Base-by-base conservation (phyloP, 768 basidiomycete genomes). In the Termitomyces sp. region DNA sequence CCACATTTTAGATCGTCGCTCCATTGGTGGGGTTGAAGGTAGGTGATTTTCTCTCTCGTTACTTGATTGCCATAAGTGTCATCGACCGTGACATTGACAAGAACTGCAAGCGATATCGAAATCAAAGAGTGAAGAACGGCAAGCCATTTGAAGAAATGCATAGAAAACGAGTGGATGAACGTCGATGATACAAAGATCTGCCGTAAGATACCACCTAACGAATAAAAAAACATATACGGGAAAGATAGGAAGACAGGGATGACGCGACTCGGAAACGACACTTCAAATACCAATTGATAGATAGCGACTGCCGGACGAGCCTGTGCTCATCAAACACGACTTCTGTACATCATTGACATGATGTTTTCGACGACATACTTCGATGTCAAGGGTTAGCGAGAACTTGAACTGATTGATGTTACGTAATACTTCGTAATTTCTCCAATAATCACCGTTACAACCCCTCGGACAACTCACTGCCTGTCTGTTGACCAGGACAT, bases 71-170 rank as follows among this genome's bases (percentile, higher is more conserved):
- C 70, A 28, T 63, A 60, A 38, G 68, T 68, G 63, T 78, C 77
- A 68, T 80, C 77, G 38, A 80, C 70, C 5, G 77, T 78, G 32
- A 73, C 62, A 56, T 79, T 78, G 58, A 61, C 57, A 36, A 65
- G 64, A 28, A 40, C 28, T 22, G 60, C 61, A 50, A 59, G 54
- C 22, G 48, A 59, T 14, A 52, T 44, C 20, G 58, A 45, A 32
- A 58, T n/a, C 52, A 63, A 44, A 47, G 26, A 52, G 44, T 60
- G 48, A 41, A 61, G 47, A 16, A 58, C 16, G 45, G 54, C 16
- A 48, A 35, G 45, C 60, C 61, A 63, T 44, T 52, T 52, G 13
- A 48, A 46, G 38, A 45, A 28, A 35, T 33, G 56, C 63, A 64
- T 64, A 56, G 45, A 47, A 24, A 62, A 63, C 45, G 55, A 62